Base-by-base conservation (phyloP, 345 rosid genomes). In the Moringa oleifera region DNA sequence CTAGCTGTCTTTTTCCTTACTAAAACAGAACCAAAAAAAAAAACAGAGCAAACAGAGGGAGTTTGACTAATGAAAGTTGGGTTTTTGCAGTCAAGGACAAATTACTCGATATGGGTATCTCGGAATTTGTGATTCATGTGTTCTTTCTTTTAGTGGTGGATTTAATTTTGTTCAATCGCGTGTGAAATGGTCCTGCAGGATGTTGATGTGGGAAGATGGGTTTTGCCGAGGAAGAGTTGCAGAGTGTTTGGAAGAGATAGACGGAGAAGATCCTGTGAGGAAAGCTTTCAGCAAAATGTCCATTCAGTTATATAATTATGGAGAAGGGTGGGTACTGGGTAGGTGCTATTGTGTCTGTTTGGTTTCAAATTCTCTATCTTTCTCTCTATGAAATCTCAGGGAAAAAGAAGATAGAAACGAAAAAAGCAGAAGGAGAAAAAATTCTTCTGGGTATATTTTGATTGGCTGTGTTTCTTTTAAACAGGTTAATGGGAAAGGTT, bases 291-390 rank as follows among this genome's bases (percentile, higher is more conserved):
- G 99, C 99, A 94, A 90, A 81, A 90, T 94, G 97, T 90, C 99
- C 65, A 94, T 94, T 73, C 99, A 94, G 85, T 76, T 94, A 77
- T 94, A 94, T 83, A 94, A 94, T 81, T 94, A 94, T 84, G 96
- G 99, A 94, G 99, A 94, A 94, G 99, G 99, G 99, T 94, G 96
- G 99, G 99, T 94, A 78, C 82, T 93, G 75, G 97, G 99, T 88
- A 86, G 89, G 96, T 90, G 83, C 47, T 77, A 45, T 78, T 68
- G 57, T 41, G 12, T 41, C 12, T 41, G 1, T 41, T 41, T 15
- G 17, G 37, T 33, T 53, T 69, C 28, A 17, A 25, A 1, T 52
- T 58, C 57, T 56, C n/a, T 59, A 18, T 12, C 53, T 54, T 23
- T 19, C 45, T 16, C 19, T 18, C 62, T 52, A 53, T 19, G 55